Evolutionary conservation across 1,284 basidiomycete genomes (phyloP).

Genomic region (Xerocomus nothofagi): DNA sequence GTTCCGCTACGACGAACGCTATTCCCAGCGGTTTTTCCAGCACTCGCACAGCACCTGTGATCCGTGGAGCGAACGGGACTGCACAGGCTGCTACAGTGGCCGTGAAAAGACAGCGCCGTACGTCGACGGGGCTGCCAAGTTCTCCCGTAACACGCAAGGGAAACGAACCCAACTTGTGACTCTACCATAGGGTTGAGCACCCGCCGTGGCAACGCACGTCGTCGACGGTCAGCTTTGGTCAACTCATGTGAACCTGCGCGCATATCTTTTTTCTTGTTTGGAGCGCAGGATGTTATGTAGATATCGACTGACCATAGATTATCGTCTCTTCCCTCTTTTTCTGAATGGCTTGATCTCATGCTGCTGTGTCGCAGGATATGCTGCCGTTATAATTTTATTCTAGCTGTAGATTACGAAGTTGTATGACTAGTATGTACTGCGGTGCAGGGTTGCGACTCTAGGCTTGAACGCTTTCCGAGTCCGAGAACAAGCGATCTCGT

Average conservation of each 20-base stretch:
- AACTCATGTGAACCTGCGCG: slow-evolving; percentile 22
- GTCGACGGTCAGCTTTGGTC: neutral
- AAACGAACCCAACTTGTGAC: slow-evolving; percentile 27
- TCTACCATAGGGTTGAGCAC: slow-evolving; percentile 7
- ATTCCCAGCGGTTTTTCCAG: slow-evolving; percentile 45
- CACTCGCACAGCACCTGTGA: slow-evolving; percentile 40
- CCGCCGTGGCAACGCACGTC: slow-evolving; percentile 6
- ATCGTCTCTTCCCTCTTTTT: slow-evolving; percentile 20
- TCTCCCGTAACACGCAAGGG: slow-evolving; percentile 39
- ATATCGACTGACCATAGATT: slow-evolving; percentile 36
- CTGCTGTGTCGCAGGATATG: slow-evolving; percentile 28
- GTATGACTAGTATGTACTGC: slow-evolving; percentile 21
- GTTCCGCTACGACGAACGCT: slow-evolving; percentile 56
- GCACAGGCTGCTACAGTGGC: slow-evolving; percentile 40
- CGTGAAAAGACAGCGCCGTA: slow-evolving; percentile 79
- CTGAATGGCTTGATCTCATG: slow-evolving; percentile 23
- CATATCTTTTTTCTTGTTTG: slow-evolving; percentile 38
- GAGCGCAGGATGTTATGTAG: slow-evolving; percentile 32
- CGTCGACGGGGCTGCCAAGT: slow-evolving; percentile 52
- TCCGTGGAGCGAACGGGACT: slow-evolving; percentile 30
- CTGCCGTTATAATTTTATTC: slow-evolving; percentile 35
- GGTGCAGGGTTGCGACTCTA: slow-evolving; percentile 28
- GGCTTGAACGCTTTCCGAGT: neutral
- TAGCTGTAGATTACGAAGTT: slow-evolving; percentile 30
- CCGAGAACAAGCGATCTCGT: slow-evolving; percentile 8